Percentiles rank a stretch among this genome's conserved stretches.
Conservation (phyloP, 257 asterid species). For the Scutellaria minor region DNA sequence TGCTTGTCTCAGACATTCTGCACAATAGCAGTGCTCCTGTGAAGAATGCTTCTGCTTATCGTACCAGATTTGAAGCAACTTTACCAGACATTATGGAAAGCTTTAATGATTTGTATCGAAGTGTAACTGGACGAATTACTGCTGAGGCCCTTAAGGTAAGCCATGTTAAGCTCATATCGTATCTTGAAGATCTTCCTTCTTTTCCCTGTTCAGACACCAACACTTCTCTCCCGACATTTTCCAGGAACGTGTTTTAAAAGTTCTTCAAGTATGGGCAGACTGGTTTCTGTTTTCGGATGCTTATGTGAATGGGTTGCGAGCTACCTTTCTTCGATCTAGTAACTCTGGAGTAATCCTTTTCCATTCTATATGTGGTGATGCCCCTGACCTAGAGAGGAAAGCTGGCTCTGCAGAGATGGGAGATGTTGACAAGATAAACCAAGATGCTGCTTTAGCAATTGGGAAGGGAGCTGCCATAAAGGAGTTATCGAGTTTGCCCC, state of each 20-base stretch:
- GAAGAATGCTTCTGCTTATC: constrained; percentile 95
- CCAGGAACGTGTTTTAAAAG: constrained; percentile 89
- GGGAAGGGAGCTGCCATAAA: constrained; percentile 92
- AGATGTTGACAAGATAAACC: constrained; percentile 59
- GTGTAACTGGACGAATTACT: constrained; percentile 92
- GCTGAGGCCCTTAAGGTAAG: constrained; percentile 96
- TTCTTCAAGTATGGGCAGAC: constrained; percentile 96
- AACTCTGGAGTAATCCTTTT: constrained; percentile 77
- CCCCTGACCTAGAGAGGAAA: constrained; percentile 79
- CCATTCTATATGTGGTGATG: constrained; percentile 91
- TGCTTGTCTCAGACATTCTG: constrained; percentile 98
- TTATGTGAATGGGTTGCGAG: constrained; percentile 87
- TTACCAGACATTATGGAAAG: constrained; percentile 91
- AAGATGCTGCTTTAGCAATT: constrained; percentile 88
- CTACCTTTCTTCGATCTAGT: constrained; percentile 87
- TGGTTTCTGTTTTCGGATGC: constrained; percentile 96
- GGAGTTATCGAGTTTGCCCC: constrained; percentile 76
- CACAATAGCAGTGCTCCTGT: constrained; percentile 98
- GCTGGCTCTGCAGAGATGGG: constrained; percentile 54
- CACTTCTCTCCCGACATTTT: constrained; percentile 35
- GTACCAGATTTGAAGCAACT: constrained; percentile 89
- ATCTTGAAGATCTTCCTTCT: constrained; percentile 11
- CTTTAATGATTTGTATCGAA: constrained; percentile 89
- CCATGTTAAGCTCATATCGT: neutral
- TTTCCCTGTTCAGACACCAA: constrained; percentile 35